Conservation (phyloP, 495 filamentous ascomycete species). For the Hypomontagnella submonticulosa region DNA sequence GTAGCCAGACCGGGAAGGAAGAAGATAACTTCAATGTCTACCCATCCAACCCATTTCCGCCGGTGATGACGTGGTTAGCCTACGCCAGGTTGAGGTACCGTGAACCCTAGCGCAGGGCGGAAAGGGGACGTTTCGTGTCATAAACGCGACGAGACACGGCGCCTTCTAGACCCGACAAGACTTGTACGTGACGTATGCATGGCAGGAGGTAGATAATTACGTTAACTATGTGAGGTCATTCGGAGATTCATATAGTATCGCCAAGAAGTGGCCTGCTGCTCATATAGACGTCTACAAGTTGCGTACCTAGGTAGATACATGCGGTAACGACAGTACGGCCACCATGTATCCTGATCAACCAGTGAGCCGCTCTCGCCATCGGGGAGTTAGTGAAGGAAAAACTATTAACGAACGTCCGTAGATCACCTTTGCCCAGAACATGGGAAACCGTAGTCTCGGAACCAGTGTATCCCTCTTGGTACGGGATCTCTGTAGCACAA, state of each 20-base stretch:
- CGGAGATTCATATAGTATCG: slow-evolving; percentile 5
- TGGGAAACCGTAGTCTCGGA: slow-evolving; percentile 15
- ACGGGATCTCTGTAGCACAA: slow-evolving; percentile 1
- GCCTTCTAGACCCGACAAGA: not conserved
- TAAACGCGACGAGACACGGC: not conserved
- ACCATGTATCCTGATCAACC: slow-evolving; percentile 22
- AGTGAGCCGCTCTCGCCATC: slow-evolving; percentile 8
- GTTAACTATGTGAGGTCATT: not conserved
- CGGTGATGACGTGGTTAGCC: slow-evolving; percentile 1
- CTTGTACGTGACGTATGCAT: not conserved
- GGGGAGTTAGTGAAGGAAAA: slow-evolving; percentile 14
- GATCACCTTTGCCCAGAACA: not conserved
- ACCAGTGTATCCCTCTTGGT: not conserved
- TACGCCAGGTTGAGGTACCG: not conserved
- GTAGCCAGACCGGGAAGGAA: slow-evolving; percentile 4
- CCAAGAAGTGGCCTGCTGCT: slow-evolving; percentile 19
- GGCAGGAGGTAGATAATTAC: not conserved
- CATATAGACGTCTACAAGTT: slow-evolving; percentile 35
- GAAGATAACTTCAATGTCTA: slow-evolving; percentile 1
- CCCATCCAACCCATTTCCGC: slow-evolving; percentile 8
- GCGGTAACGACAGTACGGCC: slow-evolving; percentile 36
- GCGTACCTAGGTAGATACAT: slow-evolving; percentile 40
- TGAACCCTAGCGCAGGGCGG: slow-evolving; percentile 6
- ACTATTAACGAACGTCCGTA: slow-evolving; percentile 13
- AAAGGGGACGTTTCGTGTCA: not conserved